Evolutionary conservation across 2,329 filamentous ascomycete genomes (phyloP).

Genomic region (Stagonosporopsis cucurbitacearum): DNA sequence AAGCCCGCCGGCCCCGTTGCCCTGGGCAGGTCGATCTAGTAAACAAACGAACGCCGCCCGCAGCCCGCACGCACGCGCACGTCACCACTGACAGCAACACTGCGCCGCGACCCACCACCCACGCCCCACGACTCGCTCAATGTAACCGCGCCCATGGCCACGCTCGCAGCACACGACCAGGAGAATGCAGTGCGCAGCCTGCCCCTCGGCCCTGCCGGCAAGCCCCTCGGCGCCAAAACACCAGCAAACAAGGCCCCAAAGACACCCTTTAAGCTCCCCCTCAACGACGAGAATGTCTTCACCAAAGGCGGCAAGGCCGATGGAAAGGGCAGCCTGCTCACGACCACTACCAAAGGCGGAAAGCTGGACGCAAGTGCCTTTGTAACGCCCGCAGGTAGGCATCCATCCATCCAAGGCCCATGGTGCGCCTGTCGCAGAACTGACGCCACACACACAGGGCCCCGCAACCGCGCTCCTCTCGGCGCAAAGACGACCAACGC

Average conservation of each 20-base stretch:
- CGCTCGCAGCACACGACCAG: conserved; percentile 78
- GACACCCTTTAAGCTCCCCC: conserved; percentile 77
- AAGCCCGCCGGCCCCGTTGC: conserved; percentile 11
- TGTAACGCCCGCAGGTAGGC: conserved; percentile 79
- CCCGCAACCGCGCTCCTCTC: conserved; percentile 77
- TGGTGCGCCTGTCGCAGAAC: conserved; percentile 3
- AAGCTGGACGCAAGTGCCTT: conserved; percentile 68
- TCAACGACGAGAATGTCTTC: conserved; percentile 86
- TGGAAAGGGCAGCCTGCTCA: conserved; percentile 63
- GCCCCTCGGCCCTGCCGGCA: conserved; percentile 69
- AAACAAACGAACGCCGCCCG: conserved; percentile 34
- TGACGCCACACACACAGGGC: conserved; percentile 52
- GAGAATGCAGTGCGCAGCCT: conserved; percentile 83
- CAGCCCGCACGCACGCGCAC: conserved; percentile 14
- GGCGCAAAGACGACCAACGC: conserved; percentile 97
- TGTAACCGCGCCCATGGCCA: conserved; percentile 61
- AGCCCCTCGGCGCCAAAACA: conserved; percentile 74
- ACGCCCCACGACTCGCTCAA: conserved; percentile 35
- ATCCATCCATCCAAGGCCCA: not conserved
- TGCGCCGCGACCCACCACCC: conserved; percentile 12
- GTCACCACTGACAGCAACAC: conserved; percentile 18
- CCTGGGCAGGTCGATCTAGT: conserved; percentile 37
- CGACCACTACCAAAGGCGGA: conserved; percentile 58
- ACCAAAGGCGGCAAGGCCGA: conserved; percentile 67
- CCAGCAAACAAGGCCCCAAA: conserved; percentile 78